Conservation (phyloP, 78 protist species). For the Chrysochromulina parva region DNA sequence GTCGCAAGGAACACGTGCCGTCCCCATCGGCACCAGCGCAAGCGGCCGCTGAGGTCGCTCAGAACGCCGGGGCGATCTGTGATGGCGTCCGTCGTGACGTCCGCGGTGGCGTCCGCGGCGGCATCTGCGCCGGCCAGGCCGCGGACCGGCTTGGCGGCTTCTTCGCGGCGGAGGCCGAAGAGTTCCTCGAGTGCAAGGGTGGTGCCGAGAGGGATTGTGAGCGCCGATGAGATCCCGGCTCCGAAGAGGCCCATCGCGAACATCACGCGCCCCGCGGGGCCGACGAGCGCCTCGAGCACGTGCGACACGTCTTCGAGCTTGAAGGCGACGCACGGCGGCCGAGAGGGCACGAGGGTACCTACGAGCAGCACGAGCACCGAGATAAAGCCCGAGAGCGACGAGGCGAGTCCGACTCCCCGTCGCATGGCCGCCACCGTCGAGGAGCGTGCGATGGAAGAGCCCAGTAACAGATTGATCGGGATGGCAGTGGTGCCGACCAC, state of each 20-base stretch:
- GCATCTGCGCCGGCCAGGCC: too few species aligned
- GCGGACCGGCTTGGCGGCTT: too few species aligned
- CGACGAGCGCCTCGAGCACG: neutral
- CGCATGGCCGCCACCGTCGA: neutral
- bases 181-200: too few species aligned
- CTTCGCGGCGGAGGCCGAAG: too few species aligned
- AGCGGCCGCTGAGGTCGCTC: too few species aligned
- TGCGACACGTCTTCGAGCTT: neutral
- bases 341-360: neutral
- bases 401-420: neutral
- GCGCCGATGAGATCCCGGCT: neutral
- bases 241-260: neutral
- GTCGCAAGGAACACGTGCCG: too few species aligned
- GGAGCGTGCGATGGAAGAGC: neutral
- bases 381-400: neutral
- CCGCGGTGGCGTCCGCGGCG: too few species aligned
- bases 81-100: too few species aligned
- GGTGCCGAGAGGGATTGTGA: too few species aligned
- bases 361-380: neutral
- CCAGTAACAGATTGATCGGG: neutral
- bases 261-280: neutral
- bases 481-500: neutral
- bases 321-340: neutral
- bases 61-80: too few species aligned
- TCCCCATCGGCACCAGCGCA: too few species aligned